Base-by-base conservation (phyloP, 495 filamentous ascomycete genomes). In the Penicillium cosmopolitanum region DNA sequence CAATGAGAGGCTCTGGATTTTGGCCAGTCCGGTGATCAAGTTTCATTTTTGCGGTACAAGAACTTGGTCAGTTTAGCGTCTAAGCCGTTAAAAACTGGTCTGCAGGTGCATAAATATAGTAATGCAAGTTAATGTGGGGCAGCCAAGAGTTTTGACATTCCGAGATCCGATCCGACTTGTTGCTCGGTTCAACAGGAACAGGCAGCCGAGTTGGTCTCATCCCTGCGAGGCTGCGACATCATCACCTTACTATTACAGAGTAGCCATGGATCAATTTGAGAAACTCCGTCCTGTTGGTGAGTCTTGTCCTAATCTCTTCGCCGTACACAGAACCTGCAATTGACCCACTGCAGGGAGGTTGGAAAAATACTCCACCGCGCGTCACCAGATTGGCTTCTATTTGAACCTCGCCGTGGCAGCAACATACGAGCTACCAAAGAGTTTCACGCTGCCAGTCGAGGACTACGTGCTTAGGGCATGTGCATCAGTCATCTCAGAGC, bases 341-440 rank as follows among this genome's bases (percentile, higher is more conserved):
- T 63, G 57, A 61, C 51, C 25, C 31, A 13, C 13, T 12, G 16
- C 48, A 79, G 80, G 80, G 28, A 50, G 40, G 18, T 55, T 80
- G 54, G 79, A 83, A 65, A 70, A 69, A 50, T 80, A 67, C 66
- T 80, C 73, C 15, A 80, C 77, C 0, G 56, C 68, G 16, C 72
- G 79, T 12, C 77, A 82, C 48, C 64, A 73, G 13, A 52, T 80
- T 1, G 57, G 66, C n/a, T 78, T 80, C 50, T 83, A 82, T 57
- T 56, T 68, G 52, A 82, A 81, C 52, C 74, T 80, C 25, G 72
- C 58, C 1, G 52, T 76, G 6, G 61, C 77, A 28, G 76, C 75
- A 10, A 69, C 61, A 11, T 83, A 82, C 58, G 60, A 50, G 3
- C 60, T 76, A 2, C 71, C 77, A 5, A 47, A 63, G 0, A 31